phyloP scores from a whole-genome alignment of 2,329 filamentous ascomycete species.

The Penicillium corylophilum region DNA sequence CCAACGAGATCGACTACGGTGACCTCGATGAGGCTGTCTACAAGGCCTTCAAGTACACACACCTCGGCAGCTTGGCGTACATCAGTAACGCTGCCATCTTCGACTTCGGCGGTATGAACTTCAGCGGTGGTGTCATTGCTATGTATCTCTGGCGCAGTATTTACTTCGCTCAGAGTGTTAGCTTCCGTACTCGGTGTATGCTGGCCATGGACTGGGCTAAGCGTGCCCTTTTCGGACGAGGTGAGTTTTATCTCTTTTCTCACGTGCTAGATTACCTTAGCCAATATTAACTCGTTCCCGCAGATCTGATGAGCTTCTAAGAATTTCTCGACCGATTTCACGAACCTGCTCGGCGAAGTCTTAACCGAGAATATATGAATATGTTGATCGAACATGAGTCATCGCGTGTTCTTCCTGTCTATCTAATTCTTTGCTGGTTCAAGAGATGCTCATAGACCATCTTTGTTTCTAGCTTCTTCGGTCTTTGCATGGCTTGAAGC shows the following conservation, averaged over 20 bases:
- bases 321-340: neutral
- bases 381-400: neutral
- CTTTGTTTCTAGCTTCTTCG: neutral
- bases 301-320: constrained; percentile 11
- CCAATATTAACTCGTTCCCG: neutral
- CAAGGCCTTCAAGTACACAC: constrained; percentile 90
- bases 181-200: constrained; percentile 80
- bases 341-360: neutral
- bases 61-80: constrained; percentile 89
- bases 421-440: constrained; percentile 2
- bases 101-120: constrained; percentile 75
- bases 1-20: constrained; percentile 82
- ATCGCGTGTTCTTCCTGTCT: neutral
- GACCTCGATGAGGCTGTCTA: constrained; percentile 91
- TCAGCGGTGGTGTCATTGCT: constrained; percentile 81
- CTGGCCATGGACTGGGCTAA: constrained; percentile 99
- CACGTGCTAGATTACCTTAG: no score
- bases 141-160: constrained; percentile 96
- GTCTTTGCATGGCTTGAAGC: neutral
- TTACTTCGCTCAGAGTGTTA: constrained; percentile 97
- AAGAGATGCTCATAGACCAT: neutral
- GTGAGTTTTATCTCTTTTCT: constrained; percentile 53
- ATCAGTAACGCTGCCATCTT: constrained; percentile 96
- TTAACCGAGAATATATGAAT: neutral
- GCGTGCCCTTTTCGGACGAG: constrained; percentile 89